Conservation (phyloP, 2,329 filamentous ascomycete genomes). For the Cyphellophora attinorum region DNA sequence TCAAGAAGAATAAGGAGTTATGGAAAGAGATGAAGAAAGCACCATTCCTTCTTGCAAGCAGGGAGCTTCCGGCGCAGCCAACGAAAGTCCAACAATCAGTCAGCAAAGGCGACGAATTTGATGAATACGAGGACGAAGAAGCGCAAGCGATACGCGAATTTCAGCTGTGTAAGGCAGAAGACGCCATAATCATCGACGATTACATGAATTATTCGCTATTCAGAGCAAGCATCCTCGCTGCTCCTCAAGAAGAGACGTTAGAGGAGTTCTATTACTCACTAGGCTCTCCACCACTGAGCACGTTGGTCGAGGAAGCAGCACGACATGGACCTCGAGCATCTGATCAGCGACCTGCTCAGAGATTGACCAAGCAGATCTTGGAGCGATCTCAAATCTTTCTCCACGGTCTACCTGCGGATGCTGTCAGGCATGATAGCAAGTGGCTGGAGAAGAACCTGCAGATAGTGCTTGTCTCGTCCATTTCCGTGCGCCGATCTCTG, state of each 20-base stretch:
- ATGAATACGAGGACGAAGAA: conserved; percentile 48
- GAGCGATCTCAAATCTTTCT: conserved; percentile 86
- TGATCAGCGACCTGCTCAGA: conserved; percentile 59
- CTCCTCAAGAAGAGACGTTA: conserved; percentile 78
- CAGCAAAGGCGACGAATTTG: conserved; percentile 27
- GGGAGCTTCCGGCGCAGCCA: conserved; percentile 48
- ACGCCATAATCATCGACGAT: conserved; percentile 76
- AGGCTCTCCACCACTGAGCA: conserved; percentile 66
- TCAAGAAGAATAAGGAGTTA: conserved; percentile 72
- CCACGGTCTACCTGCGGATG: conserved; percentile 67
- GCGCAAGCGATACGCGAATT: conserved; percentile 64
- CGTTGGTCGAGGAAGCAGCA: conserved; percentile 68
- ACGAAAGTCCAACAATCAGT: conserved; percentile 20
- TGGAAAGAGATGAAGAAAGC: conserved; percentile 66
- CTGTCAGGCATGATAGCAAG: conserved; percentile 75
- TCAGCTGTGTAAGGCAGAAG: conserved; percentile 60
- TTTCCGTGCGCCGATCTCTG: conserved; percentile 69
- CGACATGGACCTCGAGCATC: conserved; percentile 57
- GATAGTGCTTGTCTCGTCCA: conserved; percentile 67
- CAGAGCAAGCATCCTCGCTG: conserved; percentile 71
- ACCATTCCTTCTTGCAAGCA: conserved; percentile 73
- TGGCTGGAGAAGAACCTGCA: conserved; percentile 83
- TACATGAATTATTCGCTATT: conserved; percentile 84
- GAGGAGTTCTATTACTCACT: conserved; percentile 78
- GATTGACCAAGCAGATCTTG: conserved; percentile 69